Evolutionary conservation across 495 filamentous ascomycete genomes (phyloP).

Genomic region (Hypoxylon rickii): DNA sequence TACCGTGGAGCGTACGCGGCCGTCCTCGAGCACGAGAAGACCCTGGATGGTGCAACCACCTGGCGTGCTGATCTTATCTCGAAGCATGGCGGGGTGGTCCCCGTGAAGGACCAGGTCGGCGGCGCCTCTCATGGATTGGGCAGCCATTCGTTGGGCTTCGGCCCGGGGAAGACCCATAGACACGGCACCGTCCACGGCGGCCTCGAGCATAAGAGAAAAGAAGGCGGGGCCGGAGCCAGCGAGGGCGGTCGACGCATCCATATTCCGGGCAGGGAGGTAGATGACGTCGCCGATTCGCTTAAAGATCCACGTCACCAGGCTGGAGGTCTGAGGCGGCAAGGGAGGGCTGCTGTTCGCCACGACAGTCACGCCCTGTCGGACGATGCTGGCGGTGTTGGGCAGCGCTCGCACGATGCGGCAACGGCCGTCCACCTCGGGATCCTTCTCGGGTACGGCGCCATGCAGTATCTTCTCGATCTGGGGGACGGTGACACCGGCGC

Average conservation of each 20-base stretch:
- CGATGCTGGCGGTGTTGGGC: conserved; percentile 74
- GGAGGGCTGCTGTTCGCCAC: conserved; percentile 65
- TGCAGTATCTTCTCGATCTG: conserved; percentile 68
- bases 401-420: conserved; percentile 74
- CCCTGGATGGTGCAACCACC: conserved; percentile 83
- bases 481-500: conserved; percentile 74
- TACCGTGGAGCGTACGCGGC: conserved; percentile 68
- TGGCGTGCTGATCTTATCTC: conserved; percentile 79
- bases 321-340: conserved; percentile 51
- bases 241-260: conserved; percentile 77
- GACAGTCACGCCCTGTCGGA: conserved; percentile 82
- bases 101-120: conserved; percentile 71
- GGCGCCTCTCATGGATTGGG: conserved; percentile 76
- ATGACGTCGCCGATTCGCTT: conserved; percentile 68
- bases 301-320: conserved; percentile 79
- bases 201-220: conserved; percentile 76
- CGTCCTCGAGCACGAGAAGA: conserved; percentile 76
- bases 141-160: conserved; percentile 80
- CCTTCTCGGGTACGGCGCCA: conserved; percentile 41
- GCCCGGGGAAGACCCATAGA: conserved; percentile 79
- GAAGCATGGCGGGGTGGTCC: conserved; percentile 75
- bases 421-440: conserved; percentile 42
- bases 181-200: conserved; percentile 76
- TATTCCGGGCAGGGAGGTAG: conserved; percentile 63
- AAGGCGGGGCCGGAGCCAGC: conserved; percentile 82